phyloP scores from a whole-genome alignment of 164 flowering plant genomes.

The Magnolia sinica region DNA sequence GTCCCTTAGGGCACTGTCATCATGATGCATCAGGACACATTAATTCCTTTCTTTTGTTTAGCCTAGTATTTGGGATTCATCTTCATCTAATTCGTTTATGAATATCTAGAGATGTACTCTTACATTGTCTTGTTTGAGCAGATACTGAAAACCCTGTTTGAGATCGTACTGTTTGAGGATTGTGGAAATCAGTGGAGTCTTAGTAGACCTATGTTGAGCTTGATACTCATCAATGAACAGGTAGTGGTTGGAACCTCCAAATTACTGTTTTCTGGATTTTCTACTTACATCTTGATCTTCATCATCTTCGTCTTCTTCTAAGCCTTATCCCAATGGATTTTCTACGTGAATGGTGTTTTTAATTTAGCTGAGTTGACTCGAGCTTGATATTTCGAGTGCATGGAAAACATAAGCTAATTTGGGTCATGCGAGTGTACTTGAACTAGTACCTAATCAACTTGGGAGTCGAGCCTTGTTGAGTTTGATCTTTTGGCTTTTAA shows the following conservation, averaged over 20 bases:
- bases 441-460: no score
- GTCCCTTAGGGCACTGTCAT: no score
- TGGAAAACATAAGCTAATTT: no score
- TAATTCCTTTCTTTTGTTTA: no score
- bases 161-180: conserved; percentile 88
- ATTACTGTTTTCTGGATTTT: not conserved
- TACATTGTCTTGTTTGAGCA: conserved; percentile 19
- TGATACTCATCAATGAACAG: conserved; percentile 91
- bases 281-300: not conserved
- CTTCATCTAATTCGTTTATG: not conserved
- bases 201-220: conserved; percentile 93
- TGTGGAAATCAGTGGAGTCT: conserved; percentile 95
- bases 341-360: not conserved
- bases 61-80: no score
- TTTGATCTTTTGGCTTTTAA: no score
- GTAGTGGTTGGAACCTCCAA: conserved; percentile 28
- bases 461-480: no score
- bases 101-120: not conserved
- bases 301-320: not conserved
- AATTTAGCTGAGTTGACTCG: no score
- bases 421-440: no score
- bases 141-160: conserved; percentile 88
- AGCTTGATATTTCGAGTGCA: no score
- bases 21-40: no score
- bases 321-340: not conserved